Conservation (phyloP, 208 protist genomes). For the Strigomonas culicis region DNA sequence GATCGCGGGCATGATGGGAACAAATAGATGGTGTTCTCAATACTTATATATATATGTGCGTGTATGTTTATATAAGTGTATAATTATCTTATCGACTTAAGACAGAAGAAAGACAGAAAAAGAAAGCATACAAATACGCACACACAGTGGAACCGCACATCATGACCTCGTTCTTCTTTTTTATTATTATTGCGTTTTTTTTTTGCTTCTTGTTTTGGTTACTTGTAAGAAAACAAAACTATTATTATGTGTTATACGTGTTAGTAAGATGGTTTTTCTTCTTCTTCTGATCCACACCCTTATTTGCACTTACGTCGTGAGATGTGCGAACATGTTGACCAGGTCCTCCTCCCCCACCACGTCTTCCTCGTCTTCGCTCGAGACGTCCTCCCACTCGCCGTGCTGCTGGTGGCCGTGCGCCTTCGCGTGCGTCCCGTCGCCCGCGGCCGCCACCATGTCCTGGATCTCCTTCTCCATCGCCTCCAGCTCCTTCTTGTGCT, state of each 20-base stretch:
- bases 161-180: too few species aligned
- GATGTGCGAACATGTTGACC: constrained; percentile 81
- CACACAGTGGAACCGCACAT: too few species aligned
- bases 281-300: background rate
- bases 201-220: background rate
- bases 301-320: constrained; percentile 47
- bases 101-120: background rate
- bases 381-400: constrained; percentile 9
- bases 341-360: constrained; percentile 60
- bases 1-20: background rate
- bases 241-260: constrained; percentile 4
- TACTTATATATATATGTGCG: background rate
- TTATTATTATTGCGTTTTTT: too few species aligned
- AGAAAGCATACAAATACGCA: background rate
- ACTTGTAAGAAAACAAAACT: background rate
- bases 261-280: background rate
- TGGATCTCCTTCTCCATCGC: constrained; percentile 63
- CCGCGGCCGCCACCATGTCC: constrained; percentile 25
- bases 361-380: constrained; percentile 35
- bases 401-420: background rate
- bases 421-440: background rate
- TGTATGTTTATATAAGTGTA: background rate
- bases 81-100: background rate
- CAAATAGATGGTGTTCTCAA: background rate
- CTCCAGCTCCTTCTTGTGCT: constrained; percentile 65